Evolutionary conservation across 768 basidiomycete species (phyloP).

Genomic region (Lactarius deliciosus): DNA sequence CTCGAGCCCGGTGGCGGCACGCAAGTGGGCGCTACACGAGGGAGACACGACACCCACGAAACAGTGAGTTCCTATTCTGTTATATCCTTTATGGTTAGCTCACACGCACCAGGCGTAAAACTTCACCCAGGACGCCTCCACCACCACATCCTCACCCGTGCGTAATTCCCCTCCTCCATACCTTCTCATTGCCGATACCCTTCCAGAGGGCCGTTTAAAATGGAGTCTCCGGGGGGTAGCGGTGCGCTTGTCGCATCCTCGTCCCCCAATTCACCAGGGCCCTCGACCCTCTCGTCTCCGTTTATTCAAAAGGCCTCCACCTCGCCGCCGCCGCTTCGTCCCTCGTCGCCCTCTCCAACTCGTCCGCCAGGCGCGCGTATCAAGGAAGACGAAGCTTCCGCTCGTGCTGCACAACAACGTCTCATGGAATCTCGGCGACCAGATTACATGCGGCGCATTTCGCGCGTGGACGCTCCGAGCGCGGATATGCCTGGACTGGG

Average conservation of each 20-base stretch:
- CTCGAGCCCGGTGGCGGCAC: constrained; percentile 26
- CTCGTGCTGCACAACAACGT: constrained; percentile 47
- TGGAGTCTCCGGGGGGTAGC: constrained; percentile 19
- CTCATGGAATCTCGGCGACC: constrained; percentile 65
- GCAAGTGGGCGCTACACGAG: constrained; percentile 22
- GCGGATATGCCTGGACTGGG: constrained; percentile 43
- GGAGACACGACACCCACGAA: constrained; percentile 22
- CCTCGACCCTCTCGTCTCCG: constrained; percentile 36
- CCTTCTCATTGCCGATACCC: neutral
- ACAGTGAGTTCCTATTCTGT: constrained; percentile 13
- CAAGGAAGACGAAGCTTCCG: constrained; percentile 52
- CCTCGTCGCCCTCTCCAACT: constrained; percentile 34
- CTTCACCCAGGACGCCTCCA: constrained; percentile 14
- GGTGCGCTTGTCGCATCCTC: constrained; percentile 19
- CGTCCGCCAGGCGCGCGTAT: constrained; percentile 50
- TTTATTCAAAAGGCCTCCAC: constrained; percentile 34
- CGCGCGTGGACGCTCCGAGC: constrained; percentile 40
- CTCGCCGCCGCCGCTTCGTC: constrained; percentile 13
- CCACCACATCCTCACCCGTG: constrained; percentile 14
- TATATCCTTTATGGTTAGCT: neutral
- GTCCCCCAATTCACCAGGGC: constrained; percentile 31
- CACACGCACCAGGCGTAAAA: constrained; percentile 20
- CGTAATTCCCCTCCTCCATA: neutral
- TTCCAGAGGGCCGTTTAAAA: constrained; percentile 8
- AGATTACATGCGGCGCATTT: constrained; percentile 62